A percentile compares a stretch with the other conserved stretches of the same genome.
Conservation (phyloP, 2,329 filamentous ascomycete genomes). For the Cryphonectria japonica region DNA sequence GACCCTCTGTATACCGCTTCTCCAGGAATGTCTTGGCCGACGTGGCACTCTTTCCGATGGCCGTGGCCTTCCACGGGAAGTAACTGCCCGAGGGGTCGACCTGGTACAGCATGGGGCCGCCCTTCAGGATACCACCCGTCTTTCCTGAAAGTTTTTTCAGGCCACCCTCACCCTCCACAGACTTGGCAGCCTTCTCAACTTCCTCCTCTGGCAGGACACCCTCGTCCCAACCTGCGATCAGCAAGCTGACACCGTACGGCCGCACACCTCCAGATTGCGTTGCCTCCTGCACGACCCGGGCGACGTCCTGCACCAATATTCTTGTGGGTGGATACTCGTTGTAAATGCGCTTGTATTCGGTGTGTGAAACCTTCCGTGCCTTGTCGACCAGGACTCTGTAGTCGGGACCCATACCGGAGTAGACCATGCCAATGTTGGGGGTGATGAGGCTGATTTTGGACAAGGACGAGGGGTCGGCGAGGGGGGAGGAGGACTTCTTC, state of each 20-base stretch:
- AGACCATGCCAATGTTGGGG: constrained; percentile 99
- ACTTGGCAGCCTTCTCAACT: constrained; percentile 60
- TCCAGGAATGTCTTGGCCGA: constrained; percentile 99
- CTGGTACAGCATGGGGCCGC: constrained; percentile 96
- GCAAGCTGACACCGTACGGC: constrained; percentile 92
- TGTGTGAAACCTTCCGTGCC: constrained; percentile 97
- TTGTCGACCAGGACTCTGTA: constrained; percentile 97
- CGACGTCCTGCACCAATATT: constrained; percentile 98
- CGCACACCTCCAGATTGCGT: constrained; percentile 97
- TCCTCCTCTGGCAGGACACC: constrained; percentile 86
- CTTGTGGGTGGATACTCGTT: constrained; percentile 99
- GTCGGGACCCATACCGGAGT: constrained; percentile 98
- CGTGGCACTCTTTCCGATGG: constrained; percentile 97
- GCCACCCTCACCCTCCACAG: constrained; percentile 57
- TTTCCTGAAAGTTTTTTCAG: constrained; percentile 79
- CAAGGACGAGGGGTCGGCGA: constrained; percentile 92
- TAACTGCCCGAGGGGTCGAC: constrained; percentile 99
- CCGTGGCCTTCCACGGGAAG: constrained; percentile 99
- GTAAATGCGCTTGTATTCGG: constrained; percentile 99
- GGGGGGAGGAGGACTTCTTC: constrained; percentile 98
- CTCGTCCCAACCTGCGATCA: constrained; percentile 98
- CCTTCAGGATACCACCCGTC: constrained; percentile 94
- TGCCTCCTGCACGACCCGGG: constrained; percentile 97
- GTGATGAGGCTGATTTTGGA: constrained; percentile 98
- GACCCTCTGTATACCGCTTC: constrained; percentile 96